phyloP scores from a whole-genome alignment of 1,284 basidiomycete species.

The Phlebopus sp. region DNA sequence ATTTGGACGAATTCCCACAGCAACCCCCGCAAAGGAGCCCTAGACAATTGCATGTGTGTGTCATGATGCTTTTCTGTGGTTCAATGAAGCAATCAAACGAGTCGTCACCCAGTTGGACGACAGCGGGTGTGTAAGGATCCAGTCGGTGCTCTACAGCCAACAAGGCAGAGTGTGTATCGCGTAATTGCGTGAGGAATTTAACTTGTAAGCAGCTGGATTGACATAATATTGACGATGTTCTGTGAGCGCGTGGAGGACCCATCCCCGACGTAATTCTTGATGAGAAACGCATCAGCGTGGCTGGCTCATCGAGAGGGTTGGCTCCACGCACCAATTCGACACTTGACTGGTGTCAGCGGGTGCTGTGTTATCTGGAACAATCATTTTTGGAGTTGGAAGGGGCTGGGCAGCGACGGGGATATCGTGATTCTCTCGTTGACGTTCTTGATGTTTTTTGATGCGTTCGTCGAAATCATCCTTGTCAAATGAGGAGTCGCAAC shows the following conservation, averaged over 20 bases:
- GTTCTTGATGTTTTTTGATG: conserved; percentile 22
- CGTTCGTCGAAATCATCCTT: conserved; percentile 31
- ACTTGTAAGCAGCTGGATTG: no score
- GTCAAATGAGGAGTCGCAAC: conserved; percentile 29
- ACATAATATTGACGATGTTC: no score
- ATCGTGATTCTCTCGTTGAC: conserved; percentile 6
- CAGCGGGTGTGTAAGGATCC: no score
- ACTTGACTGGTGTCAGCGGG: not conserved
- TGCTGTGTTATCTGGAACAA: conserved; percentile 8
- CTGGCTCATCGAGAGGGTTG: no score
- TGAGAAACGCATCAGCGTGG: no score
- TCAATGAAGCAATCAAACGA: no score
- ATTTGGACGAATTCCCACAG: conserved; percentile 11
- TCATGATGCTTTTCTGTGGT: conserved; percentile 11
- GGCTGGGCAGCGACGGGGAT: conserved; percentile 22
- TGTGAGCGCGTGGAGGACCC: no score
- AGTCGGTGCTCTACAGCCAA: no score
- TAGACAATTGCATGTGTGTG: conserved; percentile 6
- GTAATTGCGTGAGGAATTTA: no score
- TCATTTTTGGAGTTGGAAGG: conserved; percentile 21
- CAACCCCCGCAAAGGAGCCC: conserved; percentile 14
- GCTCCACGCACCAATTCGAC: not conserved
- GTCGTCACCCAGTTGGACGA: no score
- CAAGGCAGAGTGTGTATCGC: no score
- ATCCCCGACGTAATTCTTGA: no score